Base-by-base conservation (phyloP, 768 basidiomycete genomes). In the Tylopilus rubrobrunneus region DNA sequence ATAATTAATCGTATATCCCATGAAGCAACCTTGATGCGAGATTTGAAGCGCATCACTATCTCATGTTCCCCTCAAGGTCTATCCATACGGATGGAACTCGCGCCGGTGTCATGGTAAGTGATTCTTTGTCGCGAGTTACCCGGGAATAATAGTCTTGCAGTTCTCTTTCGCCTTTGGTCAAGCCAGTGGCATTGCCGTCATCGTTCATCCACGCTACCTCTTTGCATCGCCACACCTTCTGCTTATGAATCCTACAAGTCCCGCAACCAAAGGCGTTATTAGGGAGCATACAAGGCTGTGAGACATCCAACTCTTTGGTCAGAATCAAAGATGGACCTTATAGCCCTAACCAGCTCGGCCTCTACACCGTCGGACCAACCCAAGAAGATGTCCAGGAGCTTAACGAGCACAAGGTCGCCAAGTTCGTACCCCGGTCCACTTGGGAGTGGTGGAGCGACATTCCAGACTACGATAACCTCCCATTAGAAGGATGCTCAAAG, bases 81-180 rank as follows among this genome's bases (percentile, higher is more conserved):
- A 92, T 99, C 61, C 83, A 93, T 67, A 98, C 96, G 5, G 95
- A 98, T 62, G 90, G 92, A 56, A 85, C 97, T 61, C 84, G 84
- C 23, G 89, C 88, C 41, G 92, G 90, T 65, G 78, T 89, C 51
- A 90, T 93, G 92, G 89, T 88, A 62, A 19, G 81, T 71, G 19
- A 37, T 25, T 28, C 39, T 17, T 49, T 45, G 10, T n/a, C 31
- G 5, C n/a, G 9, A 27, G 50, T 17, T 29, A 4, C 27, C 4
- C 2, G 3, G 1, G 28, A 36, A 48, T 60, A 15, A 64, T 7
- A 7, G 5, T 44, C 43, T 42, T 49, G 25, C 59, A 92, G 85
- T 94, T 92, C 1, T 94, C 92, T 17, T 96, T 96, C 73, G 96
- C 96, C 58, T 98, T 98, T 76, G 95, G 97, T 63, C 97, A 98